Evolutionary conservation across 345 rosid species (phyloP).

Genomic region (Populus davidiana): DNA sequence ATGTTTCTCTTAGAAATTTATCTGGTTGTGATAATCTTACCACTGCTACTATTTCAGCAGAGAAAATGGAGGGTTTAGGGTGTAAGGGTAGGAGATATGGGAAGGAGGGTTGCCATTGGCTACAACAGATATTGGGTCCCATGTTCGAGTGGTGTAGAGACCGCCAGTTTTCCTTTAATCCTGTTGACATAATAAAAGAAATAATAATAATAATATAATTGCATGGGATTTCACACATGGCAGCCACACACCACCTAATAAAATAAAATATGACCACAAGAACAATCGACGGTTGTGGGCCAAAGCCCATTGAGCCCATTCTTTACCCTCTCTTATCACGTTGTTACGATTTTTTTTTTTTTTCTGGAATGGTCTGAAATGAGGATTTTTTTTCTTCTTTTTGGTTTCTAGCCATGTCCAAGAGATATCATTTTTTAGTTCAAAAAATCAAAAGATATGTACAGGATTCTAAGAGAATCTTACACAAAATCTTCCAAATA

Average conservation of each 20-base stretch:
- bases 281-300: background rate
- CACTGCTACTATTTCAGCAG: background rate
- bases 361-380: too few species aligned
- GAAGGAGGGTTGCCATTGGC: conserved; percentile 51
- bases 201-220: background rate
- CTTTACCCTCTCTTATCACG: background rate
- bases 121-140: conserved; percentile 48
- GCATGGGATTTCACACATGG: background rate
- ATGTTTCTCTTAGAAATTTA: background rate
- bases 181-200: background rate
- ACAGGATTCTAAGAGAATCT: too few species aligned
- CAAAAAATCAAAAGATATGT: too few species aligned
- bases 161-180: conserved; percentile 16
- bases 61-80: background rate
- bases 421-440: too few species aligned
- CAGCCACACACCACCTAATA: conserved; percentile 1
- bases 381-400: too few species aligned
- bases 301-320: background rate
- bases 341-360: too few species aligned
- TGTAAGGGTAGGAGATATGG: conserved; percentile 45
- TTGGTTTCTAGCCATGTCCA: too few species aligned
- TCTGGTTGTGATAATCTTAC: background rate
- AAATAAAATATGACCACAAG: background rate
- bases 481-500: too few species aligned
- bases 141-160: conserved; percentile 42